Evolutionary conservation across 768 basidiomycete species (phyloP).

Genomic region (Amanita muscaria): DNA sequence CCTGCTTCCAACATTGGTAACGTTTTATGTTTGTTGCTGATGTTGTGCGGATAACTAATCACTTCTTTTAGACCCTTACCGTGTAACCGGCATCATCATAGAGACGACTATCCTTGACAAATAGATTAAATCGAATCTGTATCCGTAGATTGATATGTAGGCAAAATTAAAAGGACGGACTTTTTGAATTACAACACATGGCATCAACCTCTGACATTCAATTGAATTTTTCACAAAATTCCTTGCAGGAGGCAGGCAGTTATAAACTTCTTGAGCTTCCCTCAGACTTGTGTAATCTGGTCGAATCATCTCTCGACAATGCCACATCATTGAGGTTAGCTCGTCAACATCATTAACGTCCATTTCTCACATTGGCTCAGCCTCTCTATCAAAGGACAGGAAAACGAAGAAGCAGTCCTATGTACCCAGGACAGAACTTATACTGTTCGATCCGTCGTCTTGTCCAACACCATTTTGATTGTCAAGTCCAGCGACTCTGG

Average conservation of each 20-base stretch:
- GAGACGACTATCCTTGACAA: conserved; percentile 77
- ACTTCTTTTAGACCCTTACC: conserved; percentile 71
- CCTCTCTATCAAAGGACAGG: conserved; percentile 71
- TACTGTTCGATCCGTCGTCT: conserved; percentile 69
- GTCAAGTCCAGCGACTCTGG: conserved; percentile 41
- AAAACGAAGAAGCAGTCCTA: conserved; percentile 80
- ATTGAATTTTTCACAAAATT: conserved; percentile 43
- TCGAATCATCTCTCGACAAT: conserved; percentile 43
- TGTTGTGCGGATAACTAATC: too few relatives aligned
- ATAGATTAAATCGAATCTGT: conserved; percentile 22
- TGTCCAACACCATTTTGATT: conserved; percentile 84
- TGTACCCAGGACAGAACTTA: conserved; percentile 82
- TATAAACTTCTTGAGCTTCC: conserved; percentile 71
- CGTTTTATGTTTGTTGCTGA: too few relatives aligned
- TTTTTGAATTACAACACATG: neutral
- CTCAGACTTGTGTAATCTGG: conserved; percentile 50
- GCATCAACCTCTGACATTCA: conserved; percentile 36
- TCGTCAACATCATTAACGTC: neutral
- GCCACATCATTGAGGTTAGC: conserved; percentile 16
- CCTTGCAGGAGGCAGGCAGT: conserved; percentile 38
- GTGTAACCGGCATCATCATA: conserved; percentile 81
- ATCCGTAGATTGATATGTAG: neutral
- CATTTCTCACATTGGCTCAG: conserved; percentile 22
- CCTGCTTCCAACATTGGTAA: conserved; percentile 96
- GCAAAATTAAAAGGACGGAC: neutral